Base-by-base conservation (phyloP, 441 rosid genomes). In the Gossypium lobatum region DNA sequence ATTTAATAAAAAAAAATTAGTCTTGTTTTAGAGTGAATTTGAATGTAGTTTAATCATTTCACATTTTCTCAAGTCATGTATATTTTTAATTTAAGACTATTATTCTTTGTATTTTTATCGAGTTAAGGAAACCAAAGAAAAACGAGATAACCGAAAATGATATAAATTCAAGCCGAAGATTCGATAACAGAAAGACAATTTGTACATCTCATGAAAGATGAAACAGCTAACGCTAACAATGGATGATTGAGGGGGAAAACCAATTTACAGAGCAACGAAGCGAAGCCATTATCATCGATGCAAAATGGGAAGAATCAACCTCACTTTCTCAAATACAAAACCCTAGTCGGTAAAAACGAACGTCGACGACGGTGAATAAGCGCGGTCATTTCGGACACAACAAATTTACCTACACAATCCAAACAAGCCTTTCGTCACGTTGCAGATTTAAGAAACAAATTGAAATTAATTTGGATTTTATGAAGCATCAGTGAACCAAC, bases 341-440 rank as follows among this genome's bases (percentile, higher is more conserved):
- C 17, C 8, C 64, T 23, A 23, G 26, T 13, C 9, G 37, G 37
- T 23, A 57, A 9, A 21, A 54, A 39, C 26, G 5, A 25, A 10
- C 63, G 9, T 52, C 57, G 20, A n/a, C 21, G 8, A n/a, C 21
- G 20, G 10, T 16, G 17, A 28, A 9, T 23, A 58, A 21, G n/a
- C 52, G 1, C 52, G 0, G 20, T 64, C 28, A 7, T 39, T 64
- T 64, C 52, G 9, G 21, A 54, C 21, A 20, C 62, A 21, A 21
- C 6, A 14, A 59, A 59, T 14, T 26, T 46, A 59, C 75, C 75
- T 72, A 60, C 75, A 72, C 55, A 71, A 59, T 59, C 11, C 21
- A 64, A 28, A 48, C 1, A 68, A 50, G 16, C 11, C 6, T n/a
- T 3, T 20, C 5, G 26, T 31, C 17, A 9, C 20, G 16, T 26